Conservation (phyloP, 1,284 basidiomycete genomes). For the Tausonia pullulans region DNA sequence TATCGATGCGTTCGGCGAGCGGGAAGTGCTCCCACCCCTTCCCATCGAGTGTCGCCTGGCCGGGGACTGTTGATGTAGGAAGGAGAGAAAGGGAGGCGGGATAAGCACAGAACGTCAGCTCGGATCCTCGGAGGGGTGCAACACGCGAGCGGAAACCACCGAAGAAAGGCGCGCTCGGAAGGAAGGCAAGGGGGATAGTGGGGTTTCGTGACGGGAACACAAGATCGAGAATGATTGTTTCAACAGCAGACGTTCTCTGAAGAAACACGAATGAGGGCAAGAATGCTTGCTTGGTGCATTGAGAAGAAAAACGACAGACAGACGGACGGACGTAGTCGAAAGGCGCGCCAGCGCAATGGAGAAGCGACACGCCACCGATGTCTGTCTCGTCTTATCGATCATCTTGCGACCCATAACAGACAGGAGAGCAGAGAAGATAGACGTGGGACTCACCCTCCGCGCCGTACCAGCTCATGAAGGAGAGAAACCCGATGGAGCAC, state of each 20-base stretch:
- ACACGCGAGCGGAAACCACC: no score
- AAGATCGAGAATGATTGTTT: no score
- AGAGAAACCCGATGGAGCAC: not conserved
- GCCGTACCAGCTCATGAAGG: not conserved
- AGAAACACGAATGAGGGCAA: no score
- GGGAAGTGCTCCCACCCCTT: constrained; percentile 70
- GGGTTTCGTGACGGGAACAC: not conserved
- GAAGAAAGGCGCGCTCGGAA: not conserved
- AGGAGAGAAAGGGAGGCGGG: not conserved
- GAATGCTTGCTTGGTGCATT: no score
- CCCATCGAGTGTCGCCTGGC: constrained; percentile 56
- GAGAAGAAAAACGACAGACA: no score
- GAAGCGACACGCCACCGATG: no score
- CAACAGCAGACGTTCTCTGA: no score
- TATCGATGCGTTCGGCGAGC: constrained; percentile 63
- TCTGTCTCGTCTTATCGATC: no score
- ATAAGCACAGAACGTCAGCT: no score
- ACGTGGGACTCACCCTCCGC: not conserved
- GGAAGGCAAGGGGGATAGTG: not conserved
- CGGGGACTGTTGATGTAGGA: not conserved
- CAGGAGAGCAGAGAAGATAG: not conserved
- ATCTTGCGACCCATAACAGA: not conserved
- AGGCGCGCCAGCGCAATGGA: no score
- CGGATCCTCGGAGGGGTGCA: no score
- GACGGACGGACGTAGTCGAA: no score